A percentile compares a stretch with the other conserved stretches of the same genome.
Evolutionary conservation across 148 eudicot species (phyloP).

Genomic region (Heliamphora exappendiculata): DNA sequence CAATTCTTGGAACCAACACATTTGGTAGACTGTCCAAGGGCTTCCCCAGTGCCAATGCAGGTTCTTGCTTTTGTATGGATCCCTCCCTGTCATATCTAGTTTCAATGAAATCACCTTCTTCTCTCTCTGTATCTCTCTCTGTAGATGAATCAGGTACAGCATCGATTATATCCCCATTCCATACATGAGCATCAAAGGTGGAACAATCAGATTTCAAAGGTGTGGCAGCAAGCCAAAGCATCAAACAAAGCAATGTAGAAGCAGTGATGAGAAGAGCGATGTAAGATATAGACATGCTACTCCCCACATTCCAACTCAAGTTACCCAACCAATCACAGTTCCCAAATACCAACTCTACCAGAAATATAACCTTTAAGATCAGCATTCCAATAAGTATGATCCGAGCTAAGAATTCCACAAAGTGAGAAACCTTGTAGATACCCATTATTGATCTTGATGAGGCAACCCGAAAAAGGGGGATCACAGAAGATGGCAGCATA

Average conservation of each 20-base stretch:
- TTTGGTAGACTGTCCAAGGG: conserved; percentile 21
- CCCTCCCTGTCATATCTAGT: conserved; percentile 26
- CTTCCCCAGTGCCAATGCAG: conserved; percentile 21
- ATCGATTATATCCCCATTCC: conserved; percentile 40
- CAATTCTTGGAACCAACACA: conserved; percentile 25
- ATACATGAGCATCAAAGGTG: conserved; percentile 38
- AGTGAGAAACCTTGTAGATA: conserved; percentile 52
- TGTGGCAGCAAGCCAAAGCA: conserved; percentile 71
- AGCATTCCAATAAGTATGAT: conserved; percentile 63
- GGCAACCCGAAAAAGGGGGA: conserved; percentile 83
- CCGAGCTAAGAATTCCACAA: conserved; percentile 58
- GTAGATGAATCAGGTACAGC: conserved; percentile 27
- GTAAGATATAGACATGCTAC: conserved; percentile 42
- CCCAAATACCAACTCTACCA: conserved; percentile 81
- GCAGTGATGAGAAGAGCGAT: conserved; percentile 48
- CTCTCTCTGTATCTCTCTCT: conserved; percentile 37
- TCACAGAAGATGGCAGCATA: conserved; percentile 74
- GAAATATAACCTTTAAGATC: conserved; percentile 61
- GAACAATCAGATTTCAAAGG: conserved; percentile 68
- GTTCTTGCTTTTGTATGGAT: conserved; percentile 28
- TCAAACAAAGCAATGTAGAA: conserved; percentile 41
- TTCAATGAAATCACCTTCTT: conserved; percentile 23
- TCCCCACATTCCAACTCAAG: conserved; percentile 66
- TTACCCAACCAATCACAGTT: conserved; percentile 74
- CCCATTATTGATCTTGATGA: conserved; percentile 83